phyloP scores from a whole-genome alignment of 164 flowering plant genomes.

The Litsea cubeba region DNA sequence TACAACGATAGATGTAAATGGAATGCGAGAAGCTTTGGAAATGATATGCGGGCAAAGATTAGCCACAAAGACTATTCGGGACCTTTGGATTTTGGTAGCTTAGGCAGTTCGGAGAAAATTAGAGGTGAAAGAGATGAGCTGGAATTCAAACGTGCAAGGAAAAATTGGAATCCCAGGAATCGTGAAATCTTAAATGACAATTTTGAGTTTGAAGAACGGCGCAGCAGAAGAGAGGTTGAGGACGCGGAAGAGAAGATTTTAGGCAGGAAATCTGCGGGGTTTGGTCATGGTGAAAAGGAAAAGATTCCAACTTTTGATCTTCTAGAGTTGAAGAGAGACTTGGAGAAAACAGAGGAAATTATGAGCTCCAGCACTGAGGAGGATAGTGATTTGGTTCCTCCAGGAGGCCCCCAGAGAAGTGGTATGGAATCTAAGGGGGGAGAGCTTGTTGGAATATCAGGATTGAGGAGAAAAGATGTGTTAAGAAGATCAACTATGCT shows the following conservation, averaged over 20 bases:
- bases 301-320: conserved; percentile 18
- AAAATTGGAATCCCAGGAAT: conserved; percentile 14
- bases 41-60: background rate
- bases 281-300: conserved; percentile 4
- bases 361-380: conserved; percentile 4
- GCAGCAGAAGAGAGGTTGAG: background rate
- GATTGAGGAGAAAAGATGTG: conserved; percentile 35
- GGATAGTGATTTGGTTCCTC: conserved; percentile 18
- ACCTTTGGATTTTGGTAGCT: background rate
- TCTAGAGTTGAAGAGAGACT: conserved; percentile 23
- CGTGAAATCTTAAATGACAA: conserved; percentile 18
- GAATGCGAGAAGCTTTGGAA: background rate
- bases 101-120: background rate
- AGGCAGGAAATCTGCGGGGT: background rate
- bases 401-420: conserved; percentile 8
- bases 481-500: conserved; percentile 59
- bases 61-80: background rate
- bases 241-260: background rate
- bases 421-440: conserved; percentile 16
- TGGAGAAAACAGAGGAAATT: conserved; percentile 15
- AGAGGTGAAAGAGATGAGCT: background rate
- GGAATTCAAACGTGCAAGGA: conserved; percentile 3
- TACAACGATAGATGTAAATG: background rate
- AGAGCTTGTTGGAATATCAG: conserved; percentile 10
- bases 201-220: conserved; percentile 7